These are phyloP conservation scores for Simplicillium aogashimaense DNA, from an alignment of 2,329 filamentous ascomycete genomes.

Conservation along the genomic window DNA sequence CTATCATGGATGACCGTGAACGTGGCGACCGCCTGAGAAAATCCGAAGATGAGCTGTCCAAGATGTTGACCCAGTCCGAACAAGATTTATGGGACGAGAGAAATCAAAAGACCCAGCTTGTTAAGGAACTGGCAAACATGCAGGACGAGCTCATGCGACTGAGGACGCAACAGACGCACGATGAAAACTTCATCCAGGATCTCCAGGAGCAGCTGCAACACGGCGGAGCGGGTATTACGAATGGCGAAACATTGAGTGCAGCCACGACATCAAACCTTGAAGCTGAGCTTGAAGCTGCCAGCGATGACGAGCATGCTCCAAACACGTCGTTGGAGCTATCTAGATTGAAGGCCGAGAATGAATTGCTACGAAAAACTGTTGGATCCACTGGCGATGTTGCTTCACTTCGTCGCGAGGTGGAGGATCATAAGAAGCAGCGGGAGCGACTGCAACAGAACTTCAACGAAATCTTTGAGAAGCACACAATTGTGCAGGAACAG, in stretches of 20 bases:
- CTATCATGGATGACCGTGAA: conserved; percentile 24
- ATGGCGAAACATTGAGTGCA: conserved; percentile 10
- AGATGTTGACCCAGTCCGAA: conserved; percentile 30
- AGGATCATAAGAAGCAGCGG: conserved; percentile 39
- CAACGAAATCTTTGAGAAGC: conserved; percentile 48
- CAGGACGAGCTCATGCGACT: conserved; percentile 38
- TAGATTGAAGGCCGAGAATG: conserved; percentile 52
- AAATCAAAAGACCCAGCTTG: conserved; percentile 33
- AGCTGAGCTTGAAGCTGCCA: conserved; percentile 47
- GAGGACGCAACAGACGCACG: conserved; percentile 34
- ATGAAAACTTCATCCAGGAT: conserved; percentile 46
- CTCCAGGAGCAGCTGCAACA: conserved; percentile 48
- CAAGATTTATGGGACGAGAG: conserved; percentile 31
- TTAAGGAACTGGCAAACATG: conserved; percentile 32
- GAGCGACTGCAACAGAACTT: conserved; percentile 43
- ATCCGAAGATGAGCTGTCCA: conserved; percentile 28
- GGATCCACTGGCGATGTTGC: conserved; percentile 44
- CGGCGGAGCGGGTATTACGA: conserved; percentile 13
- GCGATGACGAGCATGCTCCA: conserved; percentile 23
- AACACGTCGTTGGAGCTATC: conserved; percentile 42
- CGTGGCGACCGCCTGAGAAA: conserved; percentile 21
- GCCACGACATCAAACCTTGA: conserved; percentile 36
- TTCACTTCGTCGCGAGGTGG: conserved; percentile 44
- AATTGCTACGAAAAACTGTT: conserved; percentile 44
- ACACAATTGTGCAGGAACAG: conserved; percentile 47